These are phyloP conservation scores for Nemania sp. DNA, from an alignment of 2,329 filamentous ascomycete species.

Conservation along the genomic window DNA sequence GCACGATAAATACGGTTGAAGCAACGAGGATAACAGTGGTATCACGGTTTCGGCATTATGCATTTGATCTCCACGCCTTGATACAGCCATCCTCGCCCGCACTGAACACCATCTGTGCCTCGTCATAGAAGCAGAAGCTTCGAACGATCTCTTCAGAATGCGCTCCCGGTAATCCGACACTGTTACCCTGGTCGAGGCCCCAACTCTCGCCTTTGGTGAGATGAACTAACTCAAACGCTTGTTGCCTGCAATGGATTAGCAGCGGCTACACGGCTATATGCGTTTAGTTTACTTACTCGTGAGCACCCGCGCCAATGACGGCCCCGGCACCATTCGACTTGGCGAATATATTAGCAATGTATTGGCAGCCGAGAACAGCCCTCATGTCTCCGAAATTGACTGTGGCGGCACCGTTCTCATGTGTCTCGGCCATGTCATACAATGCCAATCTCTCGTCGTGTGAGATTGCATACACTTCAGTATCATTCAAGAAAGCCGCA, in stretches of 20 bases:
- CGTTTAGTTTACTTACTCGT: conserved; percentile 57
- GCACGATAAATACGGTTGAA: conserved; percentile 78
- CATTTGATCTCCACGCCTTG: conserved; percentile 57
- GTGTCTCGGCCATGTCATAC: conserved; percentile 68
- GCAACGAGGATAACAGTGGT: conserved; percentile 2
- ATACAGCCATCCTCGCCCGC: conserved; percentile 62
- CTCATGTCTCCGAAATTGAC: conserved; percentile 71
- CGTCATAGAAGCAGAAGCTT: conserved; percentile 65
- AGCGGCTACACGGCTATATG: neutral
- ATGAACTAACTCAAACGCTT: conserved; percentile 64
- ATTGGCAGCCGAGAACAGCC: conserved; percentile 68
- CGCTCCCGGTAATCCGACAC: conserved; percentile 62
- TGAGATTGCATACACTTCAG: conserved; percentile 71
- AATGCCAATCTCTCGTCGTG: conserved; percentile 79
- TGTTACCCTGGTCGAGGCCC: conserved; percentile 57
- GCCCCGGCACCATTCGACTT: conserved; percentile 62
- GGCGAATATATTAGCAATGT: conserved; percentile 68
- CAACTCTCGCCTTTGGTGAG: conserved; percentile 57
- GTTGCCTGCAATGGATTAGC: conserved; percentile 36
- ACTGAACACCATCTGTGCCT: conserved; percentile 61
- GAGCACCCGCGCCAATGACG: conserved; percentile 66
- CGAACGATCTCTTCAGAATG: conserved; percentile 67
- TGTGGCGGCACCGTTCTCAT: conserved; percentile 60
- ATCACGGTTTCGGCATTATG: conserved; percentile 27
- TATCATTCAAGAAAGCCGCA: conserved; percentile 68